Evolutionary conservation across 2,329 filamentous ascomycete genomes (phyloP), one percentile per base, ranked within the genome.

Genomic region (Mycosphaerella arachidis): DNA sequence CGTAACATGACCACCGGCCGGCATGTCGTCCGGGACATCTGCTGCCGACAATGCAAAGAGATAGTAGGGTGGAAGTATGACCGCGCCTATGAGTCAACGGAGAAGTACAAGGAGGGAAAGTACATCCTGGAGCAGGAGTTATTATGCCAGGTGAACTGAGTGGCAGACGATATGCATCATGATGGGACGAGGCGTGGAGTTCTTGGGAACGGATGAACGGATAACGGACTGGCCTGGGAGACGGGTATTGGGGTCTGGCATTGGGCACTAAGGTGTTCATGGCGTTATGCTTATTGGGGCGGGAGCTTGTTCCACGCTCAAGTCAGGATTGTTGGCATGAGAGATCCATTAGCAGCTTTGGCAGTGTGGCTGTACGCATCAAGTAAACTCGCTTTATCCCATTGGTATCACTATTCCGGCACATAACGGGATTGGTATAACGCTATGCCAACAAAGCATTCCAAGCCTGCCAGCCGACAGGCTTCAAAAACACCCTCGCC

Each of bases 21-120:
- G 57, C 94, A 99, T 76, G 83, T 97, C 58, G 94, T 99, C 52
- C 88, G 94, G 60, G 94, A 99, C 74, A 97, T 99, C 70, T 82
- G 82, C 60, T 99, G 94, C 79, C 84, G 89, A 60, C 90, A 96
- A 76, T 99, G 94, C 83, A 89, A 89, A 73, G 89, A 92, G 75
- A 89, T 88, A 31, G 94, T 99, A 56, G 94, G 94, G 37, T 99
- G 94, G 94, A 97, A 96, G 76, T 99, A 99, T 75, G 94, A 99
- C 77, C 96, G 95, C 79, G 94, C 94, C 1, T 97, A 90, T 74
- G 94, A 99, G 79, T 77, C 81, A 35, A 87, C 83, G 65, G 93
- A 99, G 83, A 96, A 96, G 78, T 99, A 99, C 79, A 99, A 99
- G 81, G 94, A 99, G 81, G 92, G 92, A 58, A 99, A 97, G 79